A percentile compares a stretch with the other conserved stretches of the same genome.
Conservation (phyloP, 495 filamentous ascomycete genomes). For the Penicillium pulvis region DNA sequence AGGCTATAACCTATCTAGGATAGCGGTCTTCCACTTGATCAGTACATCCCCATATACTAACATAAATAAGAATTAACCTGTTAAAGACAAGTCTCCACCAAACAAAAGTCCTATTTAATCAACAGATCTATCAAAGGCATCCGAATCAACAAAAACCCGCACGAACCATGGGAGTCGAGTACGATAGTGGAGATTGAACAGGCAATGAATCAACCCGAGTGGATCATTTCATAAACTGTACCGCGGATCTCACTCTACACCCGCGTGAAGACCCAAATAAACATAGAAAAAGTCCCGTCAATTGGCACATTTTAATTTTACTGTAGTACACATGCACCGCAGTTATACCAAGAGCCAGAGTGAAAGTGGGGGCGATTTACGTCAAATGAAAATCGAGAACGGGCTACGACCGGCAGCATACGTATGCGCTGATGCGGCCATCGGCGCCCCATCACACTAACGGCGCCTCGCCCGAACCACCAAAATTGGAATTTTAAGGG, state of each 20-base stretch:
- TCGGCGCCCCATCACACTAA: constrained; percentile 6
- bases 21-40: no score
- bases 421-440: constrained; percentile 10
- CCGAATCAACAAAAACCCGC: neutral
- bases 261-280: neutral
- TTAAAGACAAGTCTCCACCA: no score
- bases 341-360: neutral
- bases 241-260: neutral
- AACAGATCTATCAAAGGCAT: neutral
- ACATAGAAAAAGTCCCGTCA: neutral
- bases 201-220: neutral
- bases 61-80: no score
- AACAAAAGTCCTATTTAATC: no score
- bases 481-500: constrained; percentile 1
- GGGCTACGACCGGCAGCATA: neutral
- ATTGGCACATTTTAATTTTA: neutral
- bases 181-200: neutral
- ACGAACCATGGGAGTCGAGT: neutral
- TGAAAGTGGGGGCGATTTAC: neutral
- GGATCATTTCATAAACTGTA: neutral
- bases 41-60: no score
- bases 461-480: neutral
- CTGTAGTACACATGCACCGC: neutral
- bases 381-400: neutral
- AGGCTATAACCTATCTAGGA: no score